Base-by-base conservation (phyloP, 1,139 yeast genomes). In the Yamadazyma dendronema region DNA sequence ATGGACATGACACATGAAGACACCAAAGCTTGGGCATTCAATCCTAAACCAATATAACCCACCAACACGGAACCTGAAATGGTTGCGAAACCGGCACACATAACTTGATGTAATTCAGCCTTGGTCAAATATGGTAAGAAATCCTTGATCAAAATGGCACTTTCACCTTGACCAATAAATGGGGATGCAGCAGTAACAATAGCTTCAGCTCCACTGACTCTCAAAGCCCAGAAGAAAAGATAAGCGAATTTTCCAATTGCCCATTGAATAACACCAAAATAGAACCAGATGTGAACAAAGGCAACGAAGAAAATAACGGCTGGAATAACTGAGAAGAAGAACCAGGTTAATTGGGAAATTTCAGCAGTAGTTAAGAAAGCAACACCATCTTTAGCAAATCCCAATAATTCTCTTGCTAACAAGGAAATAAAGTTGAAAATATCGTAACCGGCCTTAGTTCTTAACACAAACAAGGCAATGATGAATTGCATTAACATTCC, bases 1-100 rank as follows among this genome's bases (percentile, higher is more conserved):
- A 80, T 79, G 2, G 84, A 79, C 86, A 80, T 80, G 42, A 80
- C 82, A 67, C 85, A 80, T 19, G 84, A 76, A 15, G 83, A 74
- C 17, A 80, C 78, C 50, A 80, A 65, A 6, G 84, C 84, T 53
- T 79, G 83, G 2, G 85, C 72, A 47, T 77, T 77, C 48, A 79
- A 68, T 31, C 86, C 86, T 55, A 80, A 67, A 3, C 81, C 80
- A 48, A 80, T 79, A 52, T 80, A 80, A 9, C 84, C 77, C 9
- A 78, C 84, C 47, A 80, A 66, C 21, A 79, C 84, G 1, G 84
- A 77, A 24, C 86, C 86, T 3, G 84, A 74, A 47, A 80, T 79
- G 34, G 86, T 80, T 9, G 84, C 78, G 54, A 80, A 80, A 5
- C 86, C 85, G 26, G 84, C 77, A 36, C 79, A 65, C 82, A 79